Evolutionary conservation across 164 flowering plant genomes (phyloP), one percentile per base, ranked within the genome.

Genomic region (Amborella trichopoda): DNA sequence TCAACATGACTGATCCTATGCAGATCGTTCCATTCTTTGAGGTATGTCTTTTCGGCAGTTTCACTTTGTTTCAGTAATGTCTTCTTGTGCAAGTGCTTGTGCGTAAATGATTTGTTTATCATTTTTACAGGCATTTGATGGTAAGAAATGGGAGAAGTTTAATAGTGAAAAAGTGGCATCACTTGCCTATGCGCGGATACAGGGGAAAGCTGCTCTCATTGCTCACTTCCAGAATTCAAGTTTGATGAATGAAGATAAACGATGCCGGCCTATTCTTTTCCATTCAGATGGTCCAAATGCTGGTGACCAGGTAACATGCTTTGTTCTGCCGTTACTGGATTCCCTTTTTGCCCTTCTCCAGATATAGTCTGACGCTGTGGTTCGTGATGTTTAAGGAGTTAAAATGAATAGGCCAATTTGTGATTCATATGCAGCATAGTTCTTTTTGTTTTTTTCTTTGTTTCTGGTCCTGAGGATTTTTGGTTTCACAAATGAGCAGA

Each of bases 201-300:
- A 86, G 52, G 95, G 95, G 44, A 86, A 82, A 56, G 53, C 77
- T 49, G 91, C 95, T 57, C 73, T 86, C 2, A 59, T 86, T 62
- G 78, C 95, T 20, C 95, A 86, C 68, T 86, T 86, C 61, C 95
- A 86, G 62, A 82, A 86, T 59, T 85, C 95, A 13, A 85, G 95
- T 68, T 68, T 85, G 77, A 85, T 85, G 95, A 85, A 85, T 48
- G 95, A 86, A 60, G 95, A 86, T 68, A 86, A 86, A 47, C 77
- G 91, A 4, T 86, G 95, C 61, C 85, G 91, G 23, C 95, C 95
- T 46, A 82, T 86, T 62, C 83, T 86, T 33, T 82, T 86, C 55
- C 70, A 78, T 50, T 78, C 91, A 13, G 80, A 80, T 47, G 95
- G 95, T 46, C 95, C 91, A 42, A 86, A 82, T 71, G 95, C 89